Base-by-base conservation (phyloP, 208 protist genomes). In the Wallacemonas sp. region DNA sequence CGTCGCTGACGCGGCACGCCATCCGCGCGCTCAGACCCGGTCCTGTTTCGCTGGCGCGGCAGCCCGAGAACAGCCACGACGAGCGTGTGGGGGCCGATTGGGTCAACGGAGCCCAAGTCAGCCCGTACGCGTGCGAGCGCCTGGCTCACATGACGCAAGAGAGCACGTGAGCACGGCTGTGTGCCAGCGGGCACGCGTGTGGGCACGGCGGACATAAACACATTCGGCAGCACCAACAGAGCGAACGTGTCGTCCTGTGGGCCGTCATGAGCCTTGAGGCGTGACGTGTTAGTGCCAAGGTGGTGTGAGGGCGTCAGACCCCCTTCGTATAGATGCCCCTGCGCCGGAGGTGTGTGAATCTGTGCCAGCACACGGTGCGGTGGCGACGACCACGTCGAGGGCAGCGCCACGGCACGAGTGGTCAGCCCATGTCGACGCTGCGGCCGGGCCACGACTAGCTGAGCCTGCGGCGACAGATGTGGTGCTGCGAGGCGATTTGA, bases 51-150 rank as follows among this genome's bases (percentile, higher is more conserved):
- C 36, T 22, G 38, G 5, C 15, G n/a, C 9, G 42, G 51, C 11
- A 49, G 31, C 22, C 49, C 63, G 33, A 74, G 45, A 2, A 54
- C 58, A 22, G 69, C 60, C 30, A 80, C 30, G 36, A 76, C 24
- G 1, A 71, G 34, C 12, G 64, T 58, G 34, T 72, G 38, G 2
- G 26, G n/a, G 3, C 64, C 22, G 19, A 75, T 76, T 1, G 41
- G 27, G 42, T 80, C 75, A 11, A 72, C 75, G 21, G 75, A 42
- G 17, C 75, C 75, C 39, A 80, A 63, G 2, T 64, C 26, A 14
- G 47, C 33, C 33, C 69, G 75, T 8, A 62, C 44, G 0, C 1
- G 53, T 1, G 4, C 9, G 17, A 78, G 54, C 28, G 46, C 45
- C 11, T 38, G 21, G 2, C 28, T n/a, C n/a, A 66, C 27, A 2